Conservation (phyloP, 1,139 yeast genomes). For the Lodderomyces beijingensis region DNA sequence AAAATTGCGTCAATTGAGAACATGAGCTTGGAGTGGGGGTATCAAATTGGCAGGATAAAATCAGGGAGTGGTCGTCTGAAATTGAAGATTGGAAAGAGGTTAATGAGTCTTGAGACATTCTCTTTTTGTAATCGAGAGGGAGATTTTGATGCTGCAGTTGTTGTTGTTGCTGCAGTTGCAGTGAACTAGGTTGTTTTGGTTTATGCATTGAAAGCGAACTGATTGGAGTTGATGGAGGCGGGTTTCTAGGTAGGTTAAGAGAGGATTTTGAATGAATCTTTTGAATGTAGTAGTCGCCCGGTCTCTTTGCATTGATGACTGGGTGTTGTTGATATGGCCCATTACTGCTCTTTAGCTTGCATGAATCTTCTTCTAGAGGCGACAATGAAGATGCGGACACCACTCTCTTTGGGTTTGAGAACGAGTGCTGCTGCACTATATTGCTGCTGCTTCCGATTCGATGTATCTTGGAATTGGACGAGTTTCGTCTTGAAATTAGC, state of each 20-base stretch:
- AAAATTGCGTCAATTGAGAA: too few species aligned
- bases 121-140: constrained; percentile 17
- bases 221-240: constrained; percentile 3
- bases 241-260: constrained; percentile 5
- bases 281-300: constrained; percentile 41
- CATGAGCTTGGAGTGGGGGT: constrained; percentile 5
- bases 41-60: constrained; percentile 35
- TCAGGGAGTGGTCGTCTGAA: constrained; percentile 36
- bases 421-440: too few species aligned
- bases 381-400: constrained; percentile 25
- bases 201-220: too few species aligned
- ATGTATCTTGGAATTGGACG: constrained; percentile 6
- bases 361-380: constrained; percentile 16
- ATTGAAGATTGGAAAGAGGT: constrained; percentile 30
- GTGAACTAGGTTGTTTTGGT: background rate
- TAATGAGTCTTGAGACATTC: constrained; percentile 35
- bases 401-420: constrained; percentile 22
- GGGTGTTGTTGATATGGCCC: too few species aligned
- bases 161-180: constrained; percentile 3
- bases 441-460: too few species aligned
- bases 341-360: constrained; percentile 1
- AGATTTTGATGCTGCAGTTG: constrained; percentile 2
- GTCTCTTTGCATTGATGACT: constrained; percentile 24
- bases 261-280: constrained; percentile 18
- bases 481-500: constrained; percentile 11